Conservation (phyloP, 2,329 filamentous ascomycete species). For the Xylariales sp. region DNA sequence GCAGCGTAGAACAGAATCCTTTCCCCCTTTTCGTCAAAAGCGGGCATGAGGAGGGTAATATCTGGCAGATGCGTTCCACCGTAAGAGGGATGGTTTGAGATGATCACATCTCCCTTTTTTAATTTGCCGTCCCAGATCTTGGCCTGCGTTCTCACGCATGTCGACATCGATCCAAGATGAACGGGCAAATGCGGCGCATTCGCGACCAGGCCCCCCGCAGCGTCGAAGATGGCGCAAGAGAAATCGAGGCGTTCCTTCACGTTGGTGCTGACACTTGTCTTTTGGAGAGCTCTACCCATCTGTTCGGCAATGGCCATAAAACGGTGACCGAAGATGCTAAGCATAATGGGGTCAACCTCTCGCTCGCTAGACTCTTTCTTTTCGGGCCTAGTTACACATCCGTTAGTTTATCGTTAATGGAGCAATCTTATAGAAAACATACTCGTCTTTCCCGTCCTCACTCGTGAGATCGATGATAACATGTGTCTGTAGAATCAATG, state of each 20-base stretch:
- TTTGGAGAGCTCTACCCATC: slow-evolving; percentile 82
- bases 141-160: slow-evolving; percentile 81
- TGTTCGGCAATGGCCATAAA: slow-evolving; percentile 91
- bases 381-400: slow-evolving; percentile 42
- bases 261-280: slow-evolving; percentile 83
- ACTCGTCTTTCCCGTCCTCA: slow-evolving; percentile 57
- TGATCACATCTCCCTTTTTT: slow-evolving; percentile 82
- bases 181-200: slow-evolving; percentile 86
- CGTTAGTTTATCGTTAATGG: slow-evolving; percentile 38
- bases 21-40: slow-evolving; percentile 73
- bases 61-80: slow-evolving; percentile 87
- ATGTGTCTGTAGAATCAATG: slow-evolving; percentile 84
- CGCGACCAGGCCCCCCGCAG: slow-evolving; percentile 79
- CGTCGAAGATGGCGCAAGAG: slow-evolving; percentile 84
- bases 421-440: slow-evolving; percentile 35
- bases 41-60: slow-evolving; percentile 83
- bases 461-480: slow-evolving; percentile 87
- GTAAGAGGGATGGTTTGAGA: slow-evolving; percentile 86
- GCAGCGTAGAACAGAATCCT: slow-evolving; percentile 86
- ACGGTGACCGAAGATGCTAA: slow-evolving; percentile 82
- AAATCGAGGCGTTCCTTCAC: slow-evolving; percentile 87
- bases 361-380: slow-evolving; percentile 47
- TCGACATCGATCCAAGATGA: slow-evolving; percentile 87
- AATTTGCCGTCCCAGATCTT: slow-evolving; percentile 83
- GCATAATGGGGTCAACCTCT: slow-evolving; percentile 78